Base-by-base conservation (phyloP, 1,284 basidiomycete genomes). In the Phenoliferia sp. region DNA sequence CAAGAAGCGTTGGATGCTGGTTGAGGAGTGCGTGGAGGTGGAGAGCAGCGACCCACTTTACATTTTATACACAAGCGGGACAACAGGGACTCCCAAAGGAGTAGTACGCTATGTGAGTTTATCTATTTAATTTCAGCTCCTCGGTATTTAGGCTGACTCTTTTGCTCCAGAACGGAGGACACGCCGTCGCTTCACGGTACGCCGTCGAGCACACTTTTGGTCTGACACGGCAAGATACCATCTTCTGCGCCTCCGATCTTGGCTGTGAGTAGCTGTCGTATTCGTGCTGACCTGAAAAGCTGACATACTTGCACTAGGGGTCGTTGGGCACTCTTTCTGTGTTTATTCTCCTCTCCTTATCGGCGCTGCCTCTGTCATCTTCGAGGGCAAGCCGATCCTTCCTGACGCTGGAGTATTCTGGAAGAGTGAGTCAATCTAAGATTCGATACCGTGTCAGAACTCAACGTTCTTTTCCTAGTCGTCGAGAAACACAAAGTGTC, bases 401-500 rank as follows among this genome's bases (percentile, higher is more conserved):
- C 77, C 77, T 2, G 76, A 77, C 50, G 76, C 77, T 6, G 75
- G 76, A 0, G 73, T 77, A 7, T 73, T 76, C 63, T 77, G 77
- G 77, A 55, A 74, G 33, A 77, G 62, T 59, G 55, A 26, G 62
- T 5, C 50, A 5, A 1, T 17, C 28, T 52, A 5, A 12, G 16
- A 19, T 10, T 19, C 32, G 22, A 12, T 33, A 5, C 12, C 26
- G 16, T 34, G 22, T 44, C 34, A 19, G 3, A 32, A 15, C 26
- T 57, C 28, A 55, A 15, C 5, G 10, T 44, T 55, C n/a, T 39
- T 66, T 69, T 48, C 72, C 62, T 34, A 64, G 60, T 68, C 58
- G 62, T 68, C 28, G 55, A 62, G 56, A 57, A 36, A 7, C 52
- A 67, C 61, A 54, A 61, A 29, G 63, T 68, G 26, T 62, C 52